Evolutionary conservation across 1,284 basidiomycete genomes (phyloP), one percentile per base, ranked within the genome.

Genomic region (Salmacisia buchloeana): DNA sequence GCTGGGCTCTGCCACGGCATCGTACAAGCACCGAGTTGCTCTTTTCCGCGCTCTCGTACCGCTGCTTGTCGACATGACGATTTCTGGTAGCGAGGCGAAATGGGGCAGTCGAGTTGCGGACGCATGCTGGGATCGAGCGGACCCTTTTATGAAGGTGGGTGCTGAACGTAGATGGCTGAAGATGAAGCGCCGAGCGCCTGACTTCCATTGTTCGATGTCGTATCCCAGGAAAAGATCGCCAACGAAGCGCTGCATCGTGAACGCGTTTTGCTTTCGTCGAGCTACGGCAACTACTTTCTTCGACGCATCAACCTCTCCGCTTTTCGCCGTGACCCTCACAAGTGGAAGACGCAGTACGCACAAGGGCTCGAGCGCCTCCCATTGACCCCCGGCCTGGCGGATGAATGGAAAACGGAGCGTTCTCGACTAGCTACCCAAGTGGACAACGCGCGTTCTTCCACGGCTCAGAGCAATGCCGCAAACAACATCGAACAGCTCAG

Each of bases 101-200:
- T 78, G 69, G 63, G 76, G 77, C 18, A 71, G 68, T n/a, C 71
- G 77, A 3, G 69, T 78, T 1, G 74, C 76, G 2, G 76, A 78
- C 34, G 59, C 68, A 1, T 43, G 73, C 1, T 79, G 76, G 75
- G 63, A 63, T 41, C 43, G 52, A 3, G 64, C 72, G 6, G 77
- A 78, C 59, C 70, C 69, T 2, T 79, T 70, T 54, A 68, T 62
- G 33, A 65, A 72, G 54, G 67, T 54, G 12, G n/a, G n/a, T n/a
- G n/a, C n/a, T n/a, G n/a, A n/a, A n/a, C n/a, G n/a, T n/a, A 15
- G n/a, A 52, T 29, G 18, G 15, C 23, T 5, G n/a, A 18, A 33
- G 34, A 7, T 29, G 12, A 21, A 29, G 3, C 10, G 13, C 59
- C 31, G 4, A 2, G 7, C 4, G 12, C 23, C 15, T 59, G 13